phyloP scores from a whole-genome alignment of 441 rosid species.

The Jatropha multifida region DNA sequence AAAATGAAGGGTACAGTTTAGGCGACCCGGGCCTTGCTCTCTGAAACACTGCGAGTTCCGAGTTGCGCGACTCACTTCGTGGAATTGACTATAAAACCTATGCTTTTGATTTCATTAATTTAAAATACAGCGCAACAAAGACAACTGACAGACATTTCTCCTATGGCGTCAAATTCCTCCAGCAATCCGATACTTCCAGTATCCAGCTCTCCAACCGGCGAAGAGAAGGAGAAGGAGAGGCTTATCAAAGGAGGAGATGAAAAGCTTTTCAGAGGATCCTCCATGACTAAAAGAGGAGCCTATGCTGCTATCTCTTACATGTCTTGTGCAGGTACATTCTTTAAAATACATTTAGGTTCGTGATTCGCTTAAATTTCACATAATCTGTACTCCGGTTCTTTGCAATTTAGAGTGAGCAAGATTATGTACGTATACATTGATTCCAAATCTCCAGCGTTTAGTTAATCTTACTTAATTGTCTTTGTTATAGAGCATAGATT shows the following conservation, averaged over 20 bases:
- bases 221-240: conserved; percentile 46
- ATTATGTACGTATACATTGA: too few species aligned
- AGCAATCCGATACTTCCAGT: conserved; percentile 63
- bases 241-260: conserved; percentile 61
- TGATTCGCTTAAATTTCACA: not conserved
- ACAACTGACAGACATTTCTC: conserved; percentile 24
- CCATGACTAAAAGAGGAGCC: conserved; percentile 90
- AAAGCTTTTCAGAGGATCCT: conserved; percentile 73
- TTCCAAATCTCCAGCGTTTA: not conserved
- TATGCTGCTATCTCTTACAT: conserved; percentile 88
- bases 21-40: not conserved
- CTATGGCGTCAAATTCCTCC: conserved; percentile 48
- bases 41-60: not conserved
- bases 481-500: not conserved
- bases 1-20: not conserved
- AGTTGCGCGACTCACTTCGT: not conserved
- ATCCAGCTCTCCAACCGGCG: conserved; percentile 47
- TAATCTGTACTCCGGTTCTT: not conserved
- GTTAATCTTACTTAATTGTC: not conserved
- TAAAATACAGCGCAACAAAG: not conserved
- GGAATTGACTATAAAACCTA: conserved; percentile 17
- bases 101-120: not conserved
- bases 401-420: too few species aligned
- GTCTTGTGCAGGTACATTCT: conserved; percentile 75
- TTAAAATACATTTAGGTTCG: not conserved